Evolutionary conservation across 2,329 filamentous ascomycete species (phyloP).

Genomic region (Penicillium italicum): DNA sequence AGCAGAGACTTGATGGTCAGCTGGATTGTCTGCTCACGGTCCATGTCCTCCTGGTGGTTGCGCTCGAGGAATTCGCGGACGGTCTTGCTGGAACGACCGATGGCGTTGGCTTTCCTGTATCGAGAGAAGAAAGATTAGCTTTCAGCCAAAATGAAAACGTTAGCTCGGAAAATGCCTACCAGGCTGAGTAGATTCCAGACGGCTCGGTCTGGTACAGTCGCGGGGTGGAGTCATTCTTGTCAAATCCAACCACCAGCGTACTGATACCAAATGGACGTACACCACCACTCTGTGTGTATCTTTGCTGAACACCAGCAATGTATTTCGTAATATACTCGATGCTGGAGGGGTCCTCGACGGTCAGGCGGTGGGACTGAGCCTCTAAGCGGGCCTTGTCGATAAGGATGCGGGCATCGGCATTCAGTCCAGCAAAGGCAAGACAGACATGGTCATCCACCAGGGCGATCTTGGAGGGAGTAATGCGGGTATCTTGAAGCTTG

Average conservation of each 20-base stretch:
- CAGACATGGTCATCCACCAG: slow-evolving; percentile 94
- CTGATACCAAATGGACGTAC: slow-evolving; percentile 98
- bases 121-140: slow-evolving; percentile 6
- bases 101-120: slow-evolving; percentile 94
- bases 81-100: slow-evolving; percentile 97
- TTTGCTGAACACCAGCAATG: slow-evolving; percentile 94
- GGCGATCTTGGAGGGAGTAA: slow-evolving; percentile 98
- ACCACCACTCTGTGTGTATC: slow-evolving; percentile 98
- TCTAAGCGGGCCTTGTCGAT: slow-evolving; percentile 97
- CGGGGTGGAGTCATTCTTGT: slow-evolving; percentile 83
- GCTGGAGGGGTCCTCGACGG: slow-evolving; percentile 92
- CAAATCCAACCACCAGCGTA: slow-evolving; percentile 97
- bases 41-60: slow-evolving; percentile 98
- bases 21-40: slow-evolving; percentile 91
- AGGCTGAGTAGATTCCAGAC: slow-evolving; percentile 98
- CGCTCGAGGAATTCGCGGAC: slow-evolving; percentile 97
- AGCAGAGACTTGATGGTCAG: slow-evolving; percentile 96
- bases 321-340: slow-evolving; percentile 99
- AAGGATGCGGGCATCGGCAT: slow-evolving; percentile 95
- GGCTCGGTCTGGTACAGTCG: slow-evolving; percentile 97
- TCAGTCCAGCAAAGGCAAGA: slow-evolving; percentile 93
- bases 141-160: slow-evolving; percentile 6
- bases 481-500: slow-evolving; percentile 98
- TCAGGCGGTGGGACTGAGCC: slow-evolving; percentile 94
- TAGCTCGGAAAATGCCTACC: slow-evolving; percentile 55